Base-by-base conservation (phyloP, 2,329 filamentous ascomycete genomes). In the Teratosphaeria pseudoeucalypti region DNA sequence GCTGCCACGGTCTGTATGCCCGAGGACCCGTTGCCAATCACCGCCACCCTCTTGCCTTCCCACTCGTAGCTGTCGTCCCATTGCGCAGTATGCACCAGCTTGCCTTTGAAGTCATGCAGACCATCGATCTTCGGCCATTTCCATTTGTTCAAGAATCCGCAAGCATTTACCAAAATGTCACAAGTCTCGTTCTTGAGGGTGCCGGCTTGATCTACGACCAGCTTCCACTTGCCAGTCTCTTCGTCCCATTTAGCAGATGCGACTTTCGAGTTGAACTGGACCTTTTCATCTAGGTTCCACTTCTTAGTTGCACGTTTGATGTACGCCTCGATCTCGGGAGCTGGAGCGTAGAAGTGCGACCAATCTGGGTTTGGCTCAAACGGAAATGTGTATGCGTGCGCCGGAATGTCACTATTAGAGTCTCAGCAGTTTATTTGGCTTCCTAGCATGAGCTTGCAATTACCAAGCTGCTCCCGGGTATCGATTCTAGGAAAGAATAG, bases 91-190 rank as follows among this genome's bases (percentile, higher is more conserved):
- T 86, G 83, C 52, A 84, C 74, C 3, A 84, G 69, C 7, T 71
- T 66, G 9, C 82, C 83, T 57, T 76, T 70, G 71, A 83, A 86
- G n/a, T 71, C 72, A 1, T 76, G 64, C 0, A 80, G 62, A 0
- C 82, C 83, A 0, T 78, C 75, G 26, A 85, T 77, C 19, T 77
- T 74, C 1, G 82, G 82, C 75, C 78, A 80, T 57, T 75, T 72
- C 71, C 76, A 80, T 61, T 78, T 78, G 64, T 82, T 81, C 39
- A 82, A 69, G 23, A 81, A 75, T 12, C 81, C 80, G 6, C 71
- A 70, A 16, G 74, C 78, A 61, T 80, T 81, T 49, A 81, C 66
- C 6, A 82, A 69, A 23, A 79, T 72, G 58, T 82, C 75, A 59
- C 75, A 78, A 60, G 73, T 73, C 62, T 81, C 55, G 7, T 14